Base-by-base conservation (phyloP, 495 filamentous ascomycete species). In the Parachaetomium inaequale region DNA sequence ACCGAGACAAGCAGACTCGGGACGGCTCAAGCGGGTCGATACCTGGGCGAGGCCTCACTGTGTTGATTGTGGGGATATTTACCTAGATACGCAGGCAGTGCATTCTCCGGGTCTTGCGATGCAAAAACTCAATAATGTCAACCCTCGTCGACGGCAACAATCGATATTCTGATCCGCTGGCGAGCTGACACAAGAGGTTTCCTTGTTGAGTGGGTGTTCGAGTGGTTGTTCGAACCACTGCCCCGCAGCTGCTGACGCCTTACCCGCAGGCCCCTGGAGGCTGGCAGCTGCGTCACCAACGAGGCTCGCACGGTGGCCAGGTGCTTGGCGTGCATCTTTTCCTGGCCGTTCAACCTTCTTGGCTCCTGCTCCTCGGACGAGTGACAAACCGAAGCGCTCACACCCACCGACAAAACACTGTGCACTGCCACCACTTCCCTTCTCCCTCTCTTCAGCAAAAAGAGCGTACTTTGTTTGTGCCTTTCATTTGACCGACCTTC, bases 391-490 rank as follows among this genome's bases (percentile, higher is more conserved):
- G 32, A 46, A 36, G 26, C 62, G 51, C 63, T n/a, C 45, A 65
- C 63, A 65, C 58, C 58, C 58, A 26, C 49, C 14, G 49, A 59
- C 34, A 56, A 54, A 66, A 62, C 59, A 55, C 36, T 32, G 46
- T 62, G 63, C 63, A 62, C 63, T 58, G 63, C 63, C 63, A 62
- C 59, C 55, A 46, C 21, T 29, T 11, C 26, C 32, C 31, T 34
- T 21, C 29, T 34, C 32, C 59, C 42, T n/a, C n/a, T n/a, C 47
- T 51, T 21, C 28, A 34, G 34, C 17, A 10, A 23, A 21, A 45
- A 54, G 23, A 49, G 15, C 15, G 29, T 51, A 21, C 62, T 52
- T 58, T 56, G 40, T 46, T n/a, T n/a, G 52, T 7, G 38, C 38
- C 50, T 3, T 14, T 36, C 32, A 19, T 43, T n/a, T 3, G 14